These are phyloP conservation scores for Ophiocordyceps australis DNA, from an alignment of 2,329 filamentous ascomycete species.

Conservation along the genomic window DNA sequence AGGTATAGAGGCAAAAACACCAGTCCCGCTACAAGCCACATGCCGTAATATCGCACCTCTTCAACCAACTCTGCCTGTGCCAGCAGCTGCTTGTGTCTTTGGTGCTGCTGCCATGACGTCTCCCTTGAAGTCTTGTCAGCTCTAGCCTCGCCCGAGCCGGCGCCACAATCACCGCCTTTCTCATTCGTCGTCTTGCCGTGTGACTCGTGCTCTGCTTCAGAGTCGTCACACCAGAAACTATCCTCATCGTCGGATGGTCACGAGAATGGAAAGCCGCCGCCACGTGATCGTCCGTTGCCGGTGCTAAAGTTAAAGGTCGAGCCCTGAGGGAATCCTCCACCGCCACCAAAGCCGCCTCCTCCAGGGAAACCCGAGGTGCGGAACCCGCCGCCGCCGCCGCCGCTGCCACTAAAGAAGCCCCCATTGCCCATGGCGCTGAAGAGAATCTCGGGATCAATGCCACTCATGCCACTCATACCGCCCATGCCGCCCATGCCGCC, in stretches of 20 bases:
- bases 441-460: slow-evolving; percentile 60
- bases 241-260: slow-evolving; percentile 31
- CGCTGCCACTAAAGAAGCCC: slow-evolving; percentile 32
- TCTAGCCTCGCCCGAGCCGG: too few relatives aligned
- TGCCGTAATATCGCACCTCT: too few relatives aligned
- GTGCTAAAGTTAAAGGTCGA: slow-evolving; percentile 36
- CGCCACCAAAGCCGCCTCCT: slow-evolving; percentile 29
- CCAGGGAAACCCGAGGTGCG: slow-evolving; percentile 31
- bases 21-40: too few relatives aligned
- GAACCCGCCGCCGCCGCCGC: slow-evolving; percentile 17
- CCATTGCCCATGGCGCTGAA: slow-evolving; percentile 71
- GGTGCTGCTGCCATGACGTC: too few relatives aligned
- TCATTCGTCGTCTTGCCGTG: too few relatives aligned
- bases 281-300: slow-evolving; percentile 15
- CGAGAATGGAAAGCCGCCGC: slow-evolving; percentile 23
- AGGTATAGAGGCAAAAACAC: too few relatives aligned
- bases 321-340: slow-evolving; percentile 11
- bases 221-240: slow-evolving; percentile 6
- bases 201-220: slow-evolving; percentile 3
- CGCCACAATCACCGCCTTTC: too few relatives aligned
- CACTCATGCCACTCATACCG: slow-evolving; percentile 46
- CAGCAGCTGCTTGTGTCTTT: too few relatives aligned
- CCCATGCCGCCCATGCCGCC: slow-evolving; percentile 49
- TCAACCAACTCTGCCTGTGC: too few relatives aligned
- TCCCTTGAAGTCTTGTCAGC: too few relatives aligned